Conservation (phyloP, 202 grass and related monocot genomes). For the Tripidium arundinaceum region DNA sequence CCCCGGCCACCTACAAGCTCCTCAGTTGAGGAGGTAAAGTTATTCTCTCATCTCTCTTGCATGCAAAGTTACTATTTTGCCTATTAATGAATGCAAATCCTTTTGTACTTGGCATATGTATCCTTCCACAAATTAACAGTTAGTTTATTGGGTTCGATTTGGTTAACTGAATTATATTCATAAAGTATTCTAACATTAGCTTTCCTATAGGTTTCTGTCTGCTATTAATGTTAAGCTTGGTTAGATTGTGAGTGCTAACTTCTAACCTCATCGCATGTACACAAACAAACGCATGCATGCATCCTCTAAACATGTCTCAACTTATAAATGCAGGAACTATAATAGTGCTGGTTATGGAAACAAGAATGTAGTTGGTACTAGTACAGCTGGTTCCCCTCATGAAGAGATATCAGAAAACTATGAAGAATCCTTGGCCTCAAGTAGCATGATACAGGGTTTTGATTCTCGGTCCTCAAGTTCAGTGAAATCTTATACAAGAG, state of each 20-base stretch:
- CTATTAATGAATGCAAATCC: constrained; percentile 8
- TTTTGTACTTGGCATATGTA: neutral
- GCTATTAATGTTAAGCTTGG: neutral
- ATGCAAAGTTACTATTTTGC: neutral
- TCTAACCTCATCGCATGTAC: neutral
- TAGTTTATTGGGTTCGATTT: constrained; percentile 11
- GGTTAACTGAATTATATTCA: neutral
- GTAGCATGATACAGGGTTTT: constrained; percentile 25
- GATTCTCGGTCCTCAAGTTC: constrained; percentile 32
- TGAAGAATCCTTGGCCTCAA: constrained; percentile 45
- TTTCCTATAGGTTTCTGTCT: constrained; percentile 12
- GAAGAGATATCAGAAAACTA: constrained; percentile 14
- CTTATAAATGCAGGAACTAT: constrained; percentile 42
- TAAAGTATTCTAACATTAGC: neutral
- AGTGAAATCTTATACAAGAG: constrained; percentile 40
- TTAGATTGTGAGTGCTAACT: constrained; percentile 18
- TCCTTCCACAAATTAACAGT: constrained; percentile 1
- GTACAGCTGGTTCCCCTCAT: constrained; percentile 9
- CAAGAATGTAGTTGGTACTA: constrained; percentile 42
- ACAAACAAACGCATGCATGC: neutral
- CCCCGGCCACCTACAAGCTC: constrained; percentile 54
- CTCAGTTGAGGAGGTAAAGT: constrained; percentile 68
- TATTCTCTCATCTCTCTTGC: constrained; percentile 37
- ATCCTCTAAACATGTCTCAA: constrained; percentile 37
- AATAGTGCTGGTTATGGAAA: constrained; percentile 27